Evolutionary conservation across 176 grass and related monocot genomes (phyloP).

Genomic region (Avena insularis): DNA sequence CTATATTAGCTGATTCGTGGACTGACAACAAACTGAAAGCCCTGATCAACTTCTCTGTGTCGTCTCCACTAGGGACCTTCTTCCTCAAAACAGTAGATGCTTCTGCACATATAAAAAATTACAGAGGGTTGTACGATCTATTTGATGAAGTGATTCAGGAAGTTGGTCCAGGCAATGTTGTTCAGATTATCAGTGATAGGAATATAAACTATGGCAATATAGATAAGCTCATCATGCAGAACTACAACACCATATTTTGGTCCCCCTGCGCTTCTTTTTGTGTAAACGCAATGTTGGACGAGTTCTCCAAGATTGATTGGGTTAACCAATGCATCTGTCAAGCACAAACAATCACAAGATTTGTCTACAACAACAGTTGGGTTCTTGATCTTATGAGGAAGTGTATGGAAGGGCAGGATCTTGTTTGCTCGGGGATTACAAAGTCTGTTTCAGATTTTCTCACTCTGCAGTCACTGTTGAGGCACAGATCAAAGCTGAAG

Average conservation of each 20-base stretch:
- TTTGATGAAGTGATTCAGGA: slow-evolving; percentile 96
- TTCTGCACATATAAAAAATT: slow-evolving; percentile 73
- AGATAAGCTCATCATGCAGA: slow-evolving; percentile 84
- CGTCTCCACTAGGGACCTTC: slow-evolving; percentile 83
- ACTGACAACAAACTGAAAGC: slow-evolving; percentile 89
- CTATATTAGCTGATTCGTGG: slow-evolving; percentile 89
- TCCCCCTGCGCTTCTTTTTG: slow-evolving; percentile 90
- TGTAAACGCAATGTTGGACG: slow-evolving; percentile 85
- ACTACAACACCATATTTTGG: slow-evolving; percentile 84
- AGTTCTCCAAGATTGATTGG: slow-evolving; percentile 94
- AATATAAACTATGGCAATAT: slow-evolving; percentile 76
- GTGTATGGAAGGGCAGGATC: slow-evolving; percentile 63
- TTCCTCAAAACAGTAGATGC: slow-evolving; percentile 93
- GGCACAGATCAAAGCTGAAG: slow-evolving; percentile 76
- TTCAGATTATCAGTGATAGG: slow-evolving; percentile 82
- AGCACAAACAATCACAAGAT: slow-evolving; percentile 82
- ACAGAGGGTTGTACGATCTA: slow-evolving; percentile 76
- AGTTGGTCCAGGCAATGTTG: slow-evolving; percentile 90
- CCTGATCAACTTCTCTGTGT: slow-evolving; percentile 83
- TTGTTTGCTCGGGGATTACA: slow-evolving; percentile 86
- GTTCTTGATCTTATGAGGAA: slow-evolving; percentile 76
- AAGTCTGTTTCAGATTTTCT: slow-evolving; percentile 87
- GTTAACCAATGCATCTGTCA: slow-evolving; percentile 85
- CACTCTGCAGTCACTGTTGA: slow-evolving; percentile 80
- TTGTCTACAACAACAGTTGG: slow-evolving; percentile 86